phyloP scores from a whole-genome alignment of 2,329 filamentous ascomycete genomes.

The Penicillium sp. region DNA sequence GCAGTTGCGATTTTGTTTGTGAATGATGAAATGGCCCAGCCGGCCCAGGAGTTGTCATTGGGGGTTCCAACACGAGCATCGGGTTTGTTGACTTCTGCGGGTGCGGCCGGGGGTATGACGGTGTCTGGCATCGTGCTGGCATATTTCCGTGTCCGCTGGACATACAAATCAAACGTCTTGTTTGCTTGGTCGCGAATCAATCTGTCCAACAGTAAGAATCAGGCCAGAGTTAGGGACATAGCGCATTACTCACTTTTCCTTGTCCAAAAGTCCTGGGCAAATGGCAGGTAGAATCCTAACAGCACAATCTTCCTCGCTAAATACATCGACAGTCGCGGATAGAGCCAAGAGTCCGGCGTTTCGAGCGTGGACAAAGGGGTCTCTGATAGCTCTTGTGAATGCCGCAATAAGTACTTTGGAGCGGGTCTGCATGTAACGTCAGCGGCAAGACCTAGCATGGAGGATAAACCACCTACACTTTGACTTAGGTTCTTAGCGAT shows the following conservation, averaged over 20 bases:
- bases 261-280: conserved; percentile 83
- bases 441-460: conserved; percentile 17
- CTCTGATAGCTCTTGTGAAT: conserved; percentile 82
- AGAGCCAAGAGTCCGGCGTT: conserved; percentile 87
- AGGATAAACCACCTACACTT: conserved; percentile 42
- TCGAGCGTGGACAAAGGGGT: conserved; percentile 91
- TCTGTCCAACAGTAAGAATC: conserved; percentile 31
- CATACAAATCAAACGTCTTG: conserved; percentile 83
- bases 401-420: conserved; percentile 91
- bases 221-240: background rate
- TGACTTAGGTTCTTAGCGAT: conserved; percentile 85
- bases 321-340: conserved; percentile 79
- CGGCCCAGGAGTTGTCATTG: conserved; percentile 74
- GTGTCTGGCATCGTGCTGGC: conserved; percentile 77
- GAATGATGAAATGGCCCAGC: conserved; percentile 98
- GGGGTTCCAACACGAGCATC: conserved; percentile 78
- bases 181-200: conserved; percentile 85
- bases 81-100: conserved; percentile 46
- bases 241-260: conserved; percentile 67
- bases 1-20: conserved; percentile 88
- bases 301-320: conserved; percentile 87
- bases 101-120: conserved; percentile 65
- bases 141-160: conserved; percentile 79
- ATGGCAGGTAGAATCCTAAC: conserved; percentile 78
- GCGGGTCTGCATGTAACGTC: conserved; percentile 56